phyloP scores from a whole-genome alignment of 2,329 filamentous ascomycete genomes.

The Cladosporium austrohemisphaericum region DNA sequence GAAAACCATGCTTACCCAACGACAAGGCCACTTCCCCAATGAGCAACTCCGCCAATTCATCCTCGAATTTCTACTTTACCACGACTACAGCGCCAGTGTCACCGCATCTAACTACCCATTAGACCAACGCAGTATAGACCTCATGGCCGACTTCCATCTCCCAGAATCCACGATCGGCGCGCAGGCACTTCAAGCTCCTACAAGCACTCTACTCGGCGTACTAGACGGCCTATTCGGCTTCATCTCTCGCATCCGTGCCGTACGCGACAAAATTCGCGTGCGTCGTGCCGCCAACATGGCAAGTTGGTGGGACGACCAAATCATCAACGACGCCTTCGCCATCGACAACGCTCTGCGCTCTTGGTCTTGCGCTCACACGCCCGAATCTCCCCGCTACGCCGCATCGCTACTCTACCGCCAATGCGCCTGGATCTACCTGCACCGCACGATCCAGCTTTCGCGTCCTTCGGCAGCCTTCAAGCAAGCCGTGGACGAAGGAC shows the following conservation, averaged over 20 bases:
- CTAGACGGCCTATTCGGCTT: conserved; percentile 76
- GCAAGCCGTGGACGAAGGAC: conserved; percentile 56
- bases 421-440: conserved; percentile 61
- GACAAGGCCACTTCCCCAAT: conserved; percentile 46
- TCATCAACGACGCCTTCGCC: conserved; percentile 66
- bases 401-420: conserved; percentile 59
- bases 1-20: conserved; percentile 62
- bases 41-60: conserved; percentile 69
- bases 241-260: conserved; percentile 72
- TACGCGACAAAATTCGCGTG: conserved; percentile 69
- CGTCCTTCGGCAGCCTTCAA: conserved; percentile 53
- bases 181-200: conserved; percentile 40
- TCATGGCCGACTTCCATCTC: conserved; percentile 51
- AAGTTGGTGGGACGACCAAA: conserved; percentile 68
- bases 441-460: conserved; percentile 55
- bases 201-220: conserved; percentile 67
- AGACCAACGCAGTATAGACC: conserved; percentile 45
- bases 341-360: conserved; percentile 71
- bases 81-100: conserved; percentile 59
- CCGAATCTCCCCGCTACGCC: conserved; percentile 51
- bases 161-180: conserved; percentile 48
- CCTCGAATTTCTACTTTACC: conserved; percentile 79
- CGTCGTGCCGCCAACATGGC: conserved; percentile 61
- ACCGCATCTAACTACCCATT: conserved; percentile 47
- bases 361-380: conserved; percentile 63